Percentiles rank a stretch among this genome's conserved stretches.
Conservation (phyloP, 768 basidiomycete genomes). For the Leccinum imitatum region DNA sequence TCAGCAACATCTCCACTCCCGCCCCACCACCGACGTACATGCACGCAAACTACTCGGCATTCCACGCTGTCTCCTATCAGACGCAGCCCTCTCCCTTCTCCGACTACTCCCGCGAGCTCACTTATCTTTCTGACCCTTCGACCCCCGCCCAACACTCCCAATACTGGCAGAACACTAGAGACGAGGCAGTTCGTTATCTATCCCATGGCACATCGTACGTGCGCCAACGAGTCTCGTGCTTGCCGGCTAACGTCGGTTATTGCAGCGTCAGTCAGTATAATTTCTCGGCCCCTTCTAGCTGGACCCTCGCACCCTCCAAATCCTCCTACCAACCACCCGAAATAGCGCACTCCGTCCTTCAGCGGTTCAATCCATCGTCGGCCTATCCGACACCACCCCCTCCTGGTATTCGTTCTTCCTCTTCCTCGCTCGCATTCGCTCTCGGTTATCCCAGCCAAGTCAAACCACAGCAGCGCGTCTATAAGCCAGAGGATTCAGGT, state of each 20-base stretch:
- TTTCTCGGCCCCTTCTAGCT: constrained; percentile 39
- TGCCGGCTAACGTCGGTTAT: constrained; percentile 10
- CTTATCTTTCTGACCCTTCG: constrained; percentile 53
- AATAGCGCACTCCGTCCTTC: constrained; percentile 66
- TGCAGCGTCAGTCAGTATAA: constrained; percentile 26
- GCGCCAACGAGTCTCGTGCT: neutral
- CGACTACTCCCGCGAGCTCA: constrained; percentile 64
- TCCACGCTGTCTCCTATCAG: constrained; percentile 29
- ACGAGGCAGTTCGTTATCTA: constrained; percentile 60
- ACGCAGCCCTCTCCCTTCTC: constrained; percentile 51
- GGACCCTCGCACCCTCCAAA: constrained; percentile 41
- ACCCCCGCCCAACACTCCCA: constrained; percentile 45
- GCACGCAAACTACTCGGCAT: constrained; percentile 42
- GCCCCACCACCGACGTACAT: constrained; percentile 63
- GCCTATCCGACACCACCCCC: constrained; percentile 73
- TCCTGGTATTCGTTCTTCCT: constrained; percentile 59
- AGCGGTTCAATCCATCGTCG: constrained; percentile 55
- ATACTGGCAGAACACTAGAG: constrained; percentile 65
- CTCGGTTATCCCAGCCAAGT: constrained; percentile 47
- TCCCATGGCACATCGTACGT: constrained; percentile 54
- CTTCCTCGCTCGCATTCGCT: constrained; percentile 76
- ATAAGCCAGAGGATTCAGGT: constrained; percentile 57
- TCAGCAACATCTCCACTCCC: constrained; percentile 56
- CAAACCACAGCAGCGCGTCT: constrained; percentile 32
- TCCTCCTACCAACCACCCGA: constrained; percentile 54